Base-by-base conservation (phyloP, 257 asterid species). In the Capsicum chinense region DNA sequence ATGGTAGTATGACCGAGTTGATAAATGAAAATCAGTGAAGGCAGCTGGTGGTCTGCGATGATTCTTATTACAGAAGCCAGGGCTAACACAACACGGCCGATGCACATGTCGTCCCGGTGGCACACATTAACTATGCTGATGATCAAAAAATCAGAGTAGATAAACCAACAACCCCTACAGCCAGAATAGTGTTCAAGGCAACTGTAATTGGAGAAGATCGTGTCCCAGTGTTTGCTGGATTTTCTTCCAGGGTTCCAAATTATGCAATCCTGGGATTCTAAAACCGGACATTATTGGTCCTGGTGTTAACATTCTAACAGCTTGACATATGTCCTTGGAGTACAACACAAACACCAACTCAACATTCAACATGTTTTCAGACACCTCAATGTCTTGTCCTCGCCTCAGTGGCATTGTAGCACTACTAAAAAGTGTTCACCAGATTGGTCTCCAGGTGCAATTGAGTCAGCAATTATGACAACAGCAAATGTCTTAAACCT, bases 351-450 rank as follows among this genome's bases (percentile, higher is more conserved):
- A 80, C 60, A 10, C 44, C 6, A 52, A 74, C 10, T 42, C 83
- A 0, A 19, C 39, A 7, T 90, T 85, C 54, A 87, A 83, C 59
- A 37, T 87, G n/a, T 13, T 84, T 3, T 87, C 89, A 0, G 91
- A 89, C 3, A 90, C 91, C 5, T 90, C 91, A 1, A 84, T 90
- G 90, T n/a, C 91, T 4, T 85, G 89, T 64, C 90, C 89, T 3
- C 92, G 87, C 69, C 88, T 87, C 6, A 87, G 88, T 15, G 90
- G 92, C 11, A 21, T 87, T 1, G 89, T 83, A 1, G 87, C 89
- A 0, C 47, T 90, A 69, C 70, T 90, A 4, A 90, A 87, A 82
- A 78, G 79, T n/a, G 59, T n/a, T 3, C 87, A 85, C 52, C 90
- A 2, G 85, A 84, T 1, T 90, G 92, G 91, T 85, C 89, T 0